Percentiles rank a stretch among this genome's conserved stretches.
These are phyloP conservation scores for Phialophora expanda DNA, from an alignment of 2,329 filamentous ascomycete species.

Conservation along the genomic window DNA sequence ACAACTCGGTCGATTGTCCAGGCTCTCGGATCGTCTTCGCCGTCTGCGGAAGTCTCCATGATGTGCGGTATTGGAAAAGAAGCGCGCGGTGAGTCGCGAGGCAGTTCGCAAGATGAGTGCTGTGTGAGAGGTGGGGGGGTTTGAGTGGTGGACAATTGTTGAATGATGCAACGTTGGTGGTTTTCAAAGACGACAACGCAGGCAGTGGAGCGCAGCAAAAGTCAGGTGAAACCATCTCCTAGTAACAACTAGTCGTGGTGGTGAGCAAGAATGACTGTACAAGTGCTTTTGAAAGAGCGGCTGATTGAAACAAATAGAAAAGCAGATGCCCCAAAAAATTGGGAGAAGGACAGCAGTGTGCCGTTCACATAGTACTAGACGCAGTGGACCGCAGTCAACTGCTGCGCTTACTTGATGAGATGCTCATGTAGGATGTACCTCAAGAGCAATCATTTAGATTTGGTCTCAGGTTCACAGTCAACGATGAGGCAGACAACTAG, in stretches of 20 bases:
- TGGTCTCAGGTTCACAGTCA: not conserved
- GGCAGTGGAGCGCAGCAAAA: constrained; percentile 4
- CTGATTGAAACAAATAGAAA: not conserved
- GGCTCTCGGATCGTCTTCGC: constrained; percentile 68
- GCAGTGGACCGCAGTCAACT: not conserved
- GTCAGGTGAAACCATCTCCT: not conserved
- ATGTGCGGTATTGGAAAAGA: not conserved
- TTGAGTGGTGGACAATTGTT: not conserved
- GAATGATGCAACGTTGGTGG: not conserved
- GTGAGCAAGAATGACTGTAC: not conserved
- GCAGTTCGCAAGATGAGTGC: not conserved
- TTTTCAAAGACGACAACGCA: not conserved
- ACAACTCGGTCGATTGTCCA: constrained; percentile 75
- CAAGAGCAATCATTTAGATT: not conserved
- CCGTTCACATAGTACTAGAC: not conserved
- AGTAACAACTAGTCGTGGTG: not conserved
- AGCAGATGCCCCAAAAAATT: not conserved
- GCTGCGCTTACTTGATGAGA: not conserved
- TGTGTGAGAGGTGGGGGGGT: not conserved
- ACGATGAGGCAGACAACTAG: not conserved
- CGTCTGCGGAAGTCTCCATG: constrained; percentile 33
- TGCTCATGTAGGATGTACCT: not conserved
- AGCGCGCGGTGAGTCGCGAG: not conserved
- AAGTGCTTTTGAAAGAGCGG: not conserved
- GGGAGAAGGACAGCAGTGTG: not conserved